Evolutionary conservation across 495 filamentous ascomycete genomes (phyloP).

Genomic region (Penicillium angulare): DNA sequence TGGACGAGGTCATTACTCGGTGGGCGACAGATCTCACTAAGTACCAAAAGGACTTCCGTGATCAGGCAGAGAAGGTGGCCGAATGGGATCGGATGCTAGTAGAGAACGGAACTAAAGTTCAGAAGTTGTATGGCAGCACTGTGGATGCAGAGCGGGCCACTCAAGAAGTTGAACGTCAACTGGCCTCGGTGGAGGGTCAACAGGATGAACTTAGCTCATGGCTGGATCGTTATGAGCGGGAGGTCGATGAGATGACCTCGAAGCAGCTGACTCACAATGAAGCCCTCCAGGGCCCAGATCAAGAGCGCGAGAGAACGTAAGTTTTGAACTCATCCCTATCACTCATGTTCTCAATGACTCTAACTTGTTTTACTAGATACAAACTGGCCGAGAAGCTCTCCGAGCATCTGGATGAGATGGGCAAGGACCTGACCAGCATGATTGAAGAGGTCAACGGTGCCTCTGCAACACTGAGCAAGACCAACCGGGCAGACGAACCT

Average conservation of each 20-base stretch:
- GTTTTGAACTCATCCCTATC: constrained; percentile 16
- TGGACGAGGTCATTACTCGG: constrained; percentile 98
- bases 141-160: constrained; percentile 90
- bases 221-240: constrained; percentile 84
- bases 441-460: constrained; percentile 96
- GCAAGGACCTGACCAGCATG: constrained; percentile 87
- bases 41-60: constrained; percentile 92
- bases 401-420: constrained; percentile 84
- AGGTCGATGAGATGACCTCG: constrained; percentile 81
- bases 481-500: constrained; percentile 84
- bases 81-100: constrained; percentile 90
- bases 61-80: constrained; percentile 81
- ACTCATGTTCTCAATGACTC: neutral
- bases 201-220: constrained; percentile 83
- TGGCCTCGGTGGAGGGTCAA: constrained; percentile 81
- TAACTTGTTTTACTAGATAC: constrained; percentile 48
- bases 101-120: constrained; percentile 88
- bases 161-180: constrained; percentile 85
- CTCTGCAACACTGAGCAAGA: constrained; percentile 79
- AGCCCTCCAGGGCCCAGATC: constrained; percentile 78
- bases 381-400: constrained; percentile 87
- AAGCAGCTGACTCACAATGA: constrained; percentile 68
- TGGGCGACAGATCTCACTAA: constrained; percentile 95
- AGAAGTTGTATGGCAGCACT: constrained; percentile 80
- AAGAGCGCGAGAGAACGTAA: constrained; percentile 87